Base-by-base conservation (phyloP, 371 early-diverging fungal genomes). In the Rhizopus delemar region DNA sequence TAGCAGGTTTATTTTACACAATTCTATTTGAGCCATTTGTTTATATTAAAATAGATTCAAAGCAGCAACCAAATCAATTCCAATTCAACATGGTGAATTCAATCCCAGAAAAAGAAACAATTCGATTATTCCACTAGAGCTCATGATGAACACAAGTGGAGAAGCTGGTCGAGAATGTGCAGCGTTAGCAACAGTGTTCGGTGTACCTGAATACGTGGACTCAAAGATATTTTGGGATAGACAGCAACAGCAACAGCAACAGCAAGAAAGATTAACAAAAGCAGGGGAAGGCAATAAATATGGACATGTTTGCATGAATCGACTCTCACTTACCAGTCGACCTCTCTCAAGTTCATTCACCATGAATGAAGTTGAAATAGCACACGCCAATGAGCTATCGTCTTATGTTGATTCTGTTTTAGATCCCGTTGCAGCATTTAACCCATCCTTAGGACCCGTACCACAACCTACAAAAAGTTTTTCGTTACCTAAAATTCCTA, bases 111-210 rank as follows among this genome's bases (percentile, higher is more conserved):
- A 75, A 57, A 64, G 74, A 49, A 74, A 73, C 53, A 73, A 75
- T 39, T 78, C 78, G 5, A 55, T 80, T 16, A 77, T 71, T 50
- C 72, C 73, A 13, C 53, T 64, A 0, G 75, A 75, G 22, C 59
- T 74, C 3, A 70, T 74, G 68, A 75, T 66, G 34, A 70, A 74
- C 43, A 69, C 55, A 29, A 65, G 59, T 38, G 62, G 58, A 0
- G 79, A 75, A 59, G 74, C 76, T 35, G 71, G 74, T 8, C 57
- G 71, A 39, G 80, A 79, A 54, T 69, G 74, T 38, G 80, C 77
- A 28, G 77, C 80, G 7, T 39, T 79, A 12, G 80, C 80, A 8
- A 75, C 77, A 5, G 80, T 79, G 4, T 79, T 79, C 63, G 80
- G 80, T 49, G 75, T 76, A 4, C 74, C 71, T 22, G 80, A 79